A percentile compares a stretch with the other conserved stretches of the same genome.
Conservation (phyloP, 768 basidiomycete genomes). For the Zangia roseola region DNA sequence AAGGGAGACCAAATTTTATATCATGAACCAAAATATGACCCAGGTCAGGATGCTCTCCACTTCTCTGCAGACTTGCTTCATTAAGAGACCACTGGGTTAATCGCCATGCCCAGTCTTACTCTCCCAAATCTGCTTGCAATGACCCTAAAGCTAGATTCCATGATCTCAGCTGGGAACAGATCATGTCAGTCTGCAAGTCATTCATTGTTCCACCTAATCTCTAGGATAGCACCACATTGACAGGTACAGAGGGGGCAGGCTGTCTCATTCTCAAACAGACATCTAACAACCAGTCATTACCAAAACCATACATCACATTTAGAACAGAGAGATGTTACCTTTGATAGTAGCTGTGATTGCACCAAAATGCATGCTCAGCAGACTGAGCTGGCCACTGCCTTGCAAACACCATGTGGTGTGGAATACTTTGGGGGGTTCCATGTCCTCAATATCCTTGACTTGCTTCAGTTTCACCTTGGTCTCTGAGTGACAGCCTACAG, state of each 20-base stretch:
- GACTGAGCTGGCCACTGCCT: conserved; percentile 86
- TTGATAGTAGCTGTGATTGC: conserved; percentile 95
- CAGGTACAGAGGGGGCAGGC: conserved; percentile 56
- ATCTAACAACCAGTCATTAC: conserved; percentile 44
- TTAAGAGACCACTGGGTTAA: background rate
- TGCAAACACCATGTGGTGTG: conserved; percentile 92
- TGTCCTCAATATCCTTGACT: conserved; percentile 77
- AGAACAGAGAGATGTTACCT: conserved; percentile 46
- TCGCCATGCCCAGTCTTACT: conserved; percentile 46
- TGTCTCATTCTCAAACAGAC: conserved; percentile 83
- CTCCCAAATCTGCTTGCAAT: conserved; percentile 72
- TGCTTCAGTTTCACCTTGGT: conserved; percentile 77
- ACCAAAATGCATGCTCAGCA: conserved; percentile 96
- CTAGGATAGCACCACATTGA: conserved; percentile 84
- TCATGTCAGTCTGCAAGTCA: conserved; percentile 81
- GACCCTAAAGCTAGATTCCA: conserved; percentile 65
- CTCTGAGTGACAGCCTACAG: conserved; percentile 85
- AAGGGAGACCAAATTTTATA: conserved; percentile 89
- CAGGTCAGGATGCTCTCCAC: background rate
- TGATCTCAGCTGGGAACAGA: conserved; percentile 73
- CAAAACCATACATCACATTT: background rate
- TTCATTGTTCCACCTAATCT: conserved; percentile 86
- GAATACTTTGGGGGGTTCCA: conserved; percentile 81
- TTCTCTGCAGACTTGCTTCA: background rate
- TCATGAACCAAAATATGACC: conserved; percentile 63